Evolutionary conservation across 345 rosid species (phyloP).

Genomic region (Citrus australasica): DNA sequence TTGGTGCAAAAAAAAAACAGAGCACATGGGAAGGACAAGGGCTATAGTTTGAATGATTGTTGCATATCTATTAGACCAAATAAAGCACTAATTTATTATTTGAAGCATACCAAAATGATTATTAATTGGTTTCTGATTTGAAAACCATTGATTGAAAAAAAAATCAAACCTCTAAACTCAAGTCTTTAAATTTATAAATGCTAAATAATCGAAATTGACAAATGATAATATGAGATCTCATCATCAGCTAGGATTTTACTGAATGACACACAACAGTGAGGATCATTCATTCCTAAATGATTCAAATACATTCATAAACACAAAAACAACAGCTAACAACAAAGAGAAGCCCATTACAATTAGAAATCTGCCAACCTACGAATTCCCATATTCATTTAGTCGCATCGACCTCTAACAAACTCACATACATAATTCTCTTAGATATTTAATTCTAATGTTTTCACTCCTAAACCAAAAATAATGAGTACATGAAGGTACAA

Average conservation of each 20-base stretch:
- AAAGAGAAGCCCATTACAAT: background rate
- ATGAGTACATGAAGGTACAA: background rate
- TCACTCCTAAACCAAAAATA: background rate
- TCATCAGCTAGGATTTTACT: background rate
- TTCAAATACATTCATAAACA: background rate
- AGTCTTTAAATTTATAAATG: background rate
- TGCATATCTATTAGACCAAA: background rate
- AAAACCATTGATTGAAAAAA: background rate
- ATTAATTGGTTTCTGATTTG: background rate
- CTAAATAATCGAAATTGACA: background rate
- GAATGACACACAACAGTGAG: background rate
- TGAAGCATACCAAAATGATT: background rate
- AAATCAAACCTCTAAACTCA: background rate
- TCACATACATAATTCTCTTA: too few species aligned
- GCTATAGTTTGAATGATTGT: background rate
- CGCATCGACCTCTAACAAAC: background rate
- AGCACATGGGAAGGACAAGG: background rate
- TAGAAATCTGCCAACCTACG: background rate
- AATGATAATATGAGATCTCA: background rate
- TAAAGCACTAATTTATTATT: background rate
- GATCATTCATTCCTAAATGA: background rate
- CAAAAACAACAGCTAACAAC: background rate
- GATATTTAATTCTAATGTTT: background rate
- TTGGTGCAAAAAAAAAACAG: background rate
- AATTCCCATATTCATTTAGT: background rate